These are phyloP conservation scores for Malassezia equina DNA, from an alignment of 1,284 basidiomycete genomes.

Conservation along the genomic window DNA sequence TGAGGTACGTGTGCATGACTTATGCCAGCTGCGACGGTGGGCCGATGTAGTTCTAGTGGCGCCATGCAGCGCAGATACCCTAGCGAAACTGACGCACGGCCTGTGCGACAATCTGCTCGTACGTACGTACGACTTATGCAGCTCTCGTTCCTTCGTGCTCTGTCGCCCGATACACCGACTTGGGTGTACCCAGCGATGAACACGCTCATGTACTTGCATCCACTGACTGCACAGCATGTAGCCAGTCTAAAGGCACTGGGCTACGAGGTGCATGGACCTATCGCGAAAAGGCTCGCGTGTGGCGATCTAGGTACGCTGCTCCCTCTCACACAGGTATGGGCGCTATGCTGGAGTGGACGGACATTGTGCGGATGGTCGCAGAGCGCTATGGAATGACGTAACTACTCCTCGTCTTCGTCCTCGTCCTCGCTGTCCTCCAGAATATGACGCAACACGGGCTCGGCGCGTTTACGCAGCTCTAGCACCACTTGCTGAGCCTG, in stretches of 20 bases:
- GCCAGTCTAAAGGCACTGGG: conserved; percentile 63
- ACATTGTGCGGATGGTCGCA: conserved; percentile 26
- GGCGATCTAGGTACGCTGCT: conserved; percentile 65
- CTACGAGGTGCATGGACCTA: conserved; percentile 73
- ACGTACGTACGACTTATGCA: conserved; percentile 32
- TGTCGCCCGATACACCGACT: conserved; percentile 68
- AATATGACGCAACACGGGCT: conserved; percentile 48
- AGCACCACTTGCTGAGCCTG: conserved; percentile 34
- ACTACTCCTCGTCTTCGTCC: conserved; percentile 19
- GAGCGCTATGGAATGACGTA: conserved; percentile 8
- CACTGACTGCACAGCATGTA: conserved; percentile 75
- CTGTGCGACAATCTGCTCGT: conserved; percentile 83
- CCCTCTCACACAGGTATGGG: conserved; percentile 17
- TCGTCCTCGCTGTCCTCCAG: conserved; percentile 47
- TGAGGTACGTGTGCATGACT: conserved; percentile 50
- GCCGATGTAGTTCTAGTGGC: conserved; percentile 87
- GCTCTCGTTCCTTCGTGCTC: conserved; percentile 86
- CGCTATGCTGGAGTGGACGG: conserved; percentile 40
- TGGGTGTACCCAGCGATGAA: conserved; percentile 97
- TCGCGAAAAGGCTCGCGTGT: conserved; percentile 76
- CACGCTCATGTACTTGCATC: conserved; percentile 90
- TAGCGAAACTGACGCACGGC: conserved; percentile 81
- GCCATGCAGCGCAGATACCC: conserved; percentile 87
- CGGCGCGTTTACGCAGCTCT: conserved; percentile 46
- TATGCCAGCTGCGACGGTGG: conserved; percentile 66